Percentiles rank a stretch among this genome's conserved stretches.
Conservation (phyloP, 139 green algal genomes). For the Micromonas pusilla region DNA sequence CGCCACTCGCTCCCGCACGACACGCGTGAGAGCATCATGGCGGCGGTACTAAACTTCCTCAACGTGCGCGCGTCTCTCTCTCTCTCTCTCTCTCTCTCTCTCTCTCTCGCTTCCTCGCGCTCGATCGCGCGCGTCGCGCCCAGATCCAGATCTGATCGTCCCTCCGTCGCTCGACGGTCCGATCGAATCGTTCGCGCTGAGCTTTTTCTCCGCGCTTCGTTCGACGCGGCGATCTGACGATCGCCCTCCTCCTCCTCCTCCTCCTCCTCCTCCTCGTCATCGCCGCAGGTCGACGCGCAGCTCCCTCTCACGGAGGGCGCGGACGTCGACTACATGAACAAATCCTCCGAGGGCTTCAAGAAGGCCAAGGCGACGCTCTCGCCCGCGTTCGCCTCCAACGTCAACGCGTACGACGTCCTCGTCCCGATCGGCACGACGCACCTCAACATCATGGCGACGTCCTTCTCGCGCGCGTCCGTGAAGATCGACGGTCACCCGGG, state of each 20-base stretch:
- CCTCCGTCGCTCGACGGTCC: no score
- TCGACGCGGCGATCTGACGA: no score
- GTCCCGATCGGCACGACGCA: not conserved
- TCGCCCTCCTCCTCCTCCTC: no score
- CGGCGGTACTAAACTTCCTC: not conserved
- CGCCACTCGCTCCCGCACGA: no score
- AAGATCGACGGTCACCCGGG: not conserved
- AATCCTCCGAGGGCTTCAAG: not conserved
- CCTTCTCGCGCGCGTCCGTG: not conserved
- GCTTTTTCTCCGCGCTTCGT: no score
- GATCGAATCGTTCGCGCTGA: no score
- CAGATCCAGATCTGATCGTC: no score
- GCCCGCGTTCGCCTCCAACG: not conserved
- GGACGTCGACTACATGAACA: not conserved
- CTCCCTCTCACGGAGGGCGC: not conserved
- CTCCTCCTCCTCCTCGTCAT: not conserved
- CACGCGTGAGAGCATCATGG: no score
- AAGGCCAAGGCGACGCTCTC: not conserved
- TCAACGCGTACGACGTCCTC: conserved; percentile 9
- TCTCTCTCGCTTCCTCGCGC: no score
- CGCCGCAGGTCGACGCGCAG: not conserved
- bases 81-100: no score
- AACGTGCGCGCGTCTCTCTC: not conserved
- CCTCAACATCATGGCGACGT: not conserved
- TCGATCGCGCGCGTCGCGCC: no score